Evolutionary conservation across 495 filamentous ascomycete species (phyloP).

Genomic region (Penicillium cinerascens): DNA sequence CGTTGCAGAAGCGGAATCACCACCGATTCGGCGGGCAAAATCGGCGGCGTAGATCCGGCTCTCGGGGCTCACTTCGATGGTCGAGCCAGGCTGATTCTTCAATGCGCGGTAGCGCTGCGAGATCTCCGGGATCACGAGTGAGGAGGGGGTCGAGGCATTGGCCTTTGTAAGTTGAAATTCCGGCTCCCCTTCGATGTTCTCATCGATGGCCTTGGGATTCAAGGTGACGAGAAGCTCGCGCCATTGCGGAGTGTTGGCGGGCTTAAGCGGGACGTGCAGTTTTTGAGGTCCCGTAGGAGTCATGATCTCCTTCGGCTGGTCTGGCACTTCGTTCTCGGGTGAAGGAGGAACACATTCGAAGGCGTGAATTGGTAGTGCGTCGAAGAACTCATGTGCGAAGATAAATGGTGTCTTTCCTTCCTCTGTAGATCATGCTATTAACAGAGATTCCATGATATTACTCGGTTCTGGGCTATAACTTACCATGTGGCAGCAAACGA

Average conservation of each 20-base stretch:
- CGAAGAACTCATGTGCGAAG: slow-evolving; percentile 96
- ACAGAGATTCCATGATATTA: background rate
- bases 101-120: slow-evolving; percentile 77
- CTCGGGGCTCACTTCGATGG: slow-evolving; percentile 89
- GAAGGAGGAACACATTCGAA: slow-evolving; percentile 68
- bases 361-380: slow-evolving; percentile 95
- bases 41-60: slow-evolving; percentile 71
- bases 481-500: slow-evolving; percentile 70
- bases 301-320: slow-evolving; percentile 38
- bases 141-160: slow-evolving; percentile 71
- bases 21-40: slow-evolving; percentile 80
- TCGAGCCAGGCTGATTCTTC: slow-evolving; percentile 54
- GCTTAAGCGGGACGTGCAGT: slow-evolving; percentile 40
- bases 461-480: slow-evolving; percentile 9
- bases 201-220: slow-evolving; percentile 52
- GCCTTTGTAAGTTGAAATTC: slow-evolving; percentile 84
- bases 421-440: slow-evolving; percentile 21
- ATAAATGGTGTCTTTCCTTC: slow-evolving; percentile 79
- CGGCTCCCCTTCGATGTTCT: slow-evolving; percentile 44
- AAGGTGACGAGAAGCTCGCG: slow-evolving; percentile 80
- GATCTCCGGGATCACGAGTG: slow-evolving; percentile 77
- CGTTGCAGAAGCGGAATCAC: slow-evolving; percentile 41
- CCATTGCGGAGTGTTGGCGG: slow-evolving; percentile 65
- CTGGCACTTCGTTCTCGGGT: slow-evolving; percentile 28
- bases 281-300: slow-evolving; percentile 44